Evolutionary conservation across 306 rosid species (phyloP), one percentile per base, ranked within the genome.

Genomic region (Crotalaria pallida): DNA sequence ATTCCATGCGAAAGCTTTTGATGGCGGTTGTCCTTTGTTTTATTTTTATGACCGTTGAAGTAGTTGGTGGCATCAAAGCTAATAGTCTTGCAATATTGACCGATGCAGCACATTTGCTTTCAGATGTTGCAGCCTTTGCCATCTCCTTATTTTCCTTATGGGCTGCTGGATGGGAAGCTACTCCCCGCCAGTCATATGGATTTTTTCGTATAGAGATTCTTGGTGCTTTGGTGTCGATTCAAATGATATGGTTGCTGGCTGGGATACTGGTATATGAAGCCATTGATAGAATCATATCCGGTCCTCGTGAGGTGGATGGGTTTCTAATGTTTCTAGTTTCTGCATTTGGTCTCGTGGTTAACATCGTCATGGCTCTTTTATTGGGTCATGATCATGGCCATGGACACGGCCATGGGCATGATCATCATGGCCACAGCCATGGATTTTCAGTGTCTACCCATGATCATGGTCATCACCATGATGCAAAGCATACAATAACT

Each of bases 101-200:
- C 10, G 96, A 89, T 77, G 96, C 96, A 65, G 96, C 96, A 6
- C 96, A 89, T 76, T 78, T 89, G 77, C 96, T 89, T 22, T 87
- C 90, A 2, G 96, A 89, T 15, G 92, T 89, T 81, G 92, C 92
- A 34, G 78, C 92, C 15, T 89, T 89, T 65, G 90, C 96, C 62
- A 89, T 89, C 85, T 89, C 96, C 51, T 75, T 89, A 63, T 85
- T 89, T 63, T 81, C 96, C 18, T 55, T 89, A 44, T 89, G 96
- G 96, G 96, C 92, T 73, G 87, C 90, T 12, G 86, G 92, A 55
- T 89, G 92, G 96, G 90, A 87, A 75, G 92, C 96, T 65, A 89
- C 69, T 56, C 96, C 96, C 19, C 92, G 96, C 53, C 96, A 87
- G 71, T 86, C 92, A 5, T 89, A 89, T 13, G 96, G 96, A 44